Conservation (phyloP, 495 filamentous ascomycete genomes). For the Penicillium antarcticum region DNA sequence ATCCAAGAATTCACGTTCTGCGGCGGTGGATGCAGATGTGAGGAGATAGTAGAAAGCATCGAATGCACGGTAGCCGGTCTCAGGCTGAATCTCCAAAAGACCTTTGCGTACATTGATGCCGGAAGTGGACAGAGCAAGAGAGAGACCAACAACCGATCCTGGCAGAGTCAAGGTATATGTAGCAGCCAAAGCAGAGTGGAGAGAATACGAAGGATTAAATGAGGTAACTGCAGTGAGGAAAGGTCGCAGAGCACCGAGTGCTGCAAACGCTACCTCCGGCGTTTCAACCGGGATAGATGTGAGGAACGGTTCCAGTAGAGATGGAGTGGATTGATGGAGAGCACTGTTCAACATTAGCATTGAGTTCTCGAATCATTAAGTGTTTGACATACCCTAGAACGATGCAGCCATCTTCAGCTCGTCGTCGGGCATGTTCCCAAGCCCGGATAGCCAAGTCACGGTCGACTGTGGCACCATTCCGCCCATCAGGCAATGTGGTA, state of each 20-base stretch:
- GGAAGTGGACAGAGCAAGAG: constrained; percentile 76
- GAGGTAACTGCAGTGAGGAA: constrained; percentile 87
- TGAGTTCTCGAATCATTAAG: not conserved
- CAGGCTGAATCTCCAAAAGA: constrained; percentile 73
- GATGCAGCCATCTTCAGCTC: constrained; percentile 95
- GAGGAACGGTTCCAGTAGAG: constrained; percentile 77
- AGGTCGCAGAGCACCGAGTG: constrained; percentile 74
- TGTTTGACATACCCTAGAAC: constrained; percentile 66
- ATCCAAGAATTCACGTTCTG: constrained; percentile 87
- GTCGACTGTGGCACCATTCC: constrained; percentile 74
- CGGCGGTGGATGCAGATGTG: constrained; percentile 82
- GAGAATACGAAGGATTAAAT: constrained; percentile 78
- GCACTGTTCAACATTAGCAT: constrained; percentile 50
- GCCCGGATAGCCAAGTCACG: constrained; percentile 73
- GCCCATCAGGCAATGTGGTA: constrained; percentile 61
- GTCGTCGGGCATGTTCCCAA: constrained; percentile 94
- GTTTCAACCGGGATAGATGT: constrained; percentile 73
- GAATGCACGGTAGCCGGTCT: constrained; percentile 87
- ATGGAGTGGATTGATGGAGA: constrained; percentile 84
- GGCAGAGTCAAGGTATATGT: constrained; percentile 77
- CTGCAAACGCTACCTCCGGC: constrained; percentile 68
- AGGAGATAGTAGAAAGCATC: constrained; percentile 97
- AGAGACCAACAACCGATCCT: constrained; percentile 72
- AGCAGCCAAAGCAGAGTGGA: constrained; percentile 77
- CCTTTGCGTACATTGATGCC: constrained; percentile 84